Evolutionary conservation across 2,329 filamentous ascomycete species (phyloP).

Genomic region (Remersonia thermophila): DNA sequence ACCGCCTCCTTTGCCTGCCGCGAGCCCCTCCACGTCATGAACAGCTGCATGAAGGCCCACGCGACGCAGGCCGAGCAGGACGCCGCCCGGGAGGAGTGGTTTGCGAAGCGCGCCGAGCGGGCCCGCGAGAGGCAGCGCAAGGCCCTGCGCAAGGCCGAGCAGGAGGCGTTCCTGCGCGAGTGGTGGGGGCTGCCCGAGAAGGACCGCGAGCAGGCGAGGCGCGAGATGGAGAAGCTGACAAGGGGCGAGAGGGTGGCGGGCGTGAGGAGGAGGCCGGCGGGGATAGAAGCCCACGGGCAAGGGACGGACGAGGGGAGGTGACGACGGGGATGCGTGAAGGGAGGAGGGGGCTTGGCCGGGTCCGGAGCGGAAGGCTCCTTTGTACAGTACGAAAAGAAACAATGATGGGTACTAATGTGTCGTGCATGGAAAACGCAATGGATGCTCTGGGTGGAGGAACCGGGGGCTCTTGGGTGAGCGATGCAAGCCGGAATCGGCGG

Average conservation of each 20-base stretch:
- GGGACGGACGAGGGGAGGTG: neutral
- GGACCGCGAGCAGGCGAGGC: conserved; percentile 37
- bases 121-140: conserved; percentile 54
- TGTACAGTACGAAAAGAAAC: no score
- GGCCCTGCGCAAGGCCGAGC: conserved; percentile 44
- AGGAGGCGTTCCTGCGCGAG: conserved; percentile 53
- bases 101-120: conserved; percentile 61
- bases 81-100: conserved; percentile 87
- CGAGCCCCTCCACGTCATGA: conserved; percentile 71
- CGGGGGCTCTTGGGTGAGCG: no score
- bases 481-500: no score
- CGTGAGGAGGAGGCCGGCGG: conserved; percentile 29
- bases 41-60: conserved; percentile 79
- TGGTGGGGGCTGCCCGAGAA: conserved; percentile 54
- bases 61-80: conserved; percentile 80
- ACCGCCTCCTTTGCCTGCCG: conserved; percentile 82
- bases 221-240: conserved; percentile 40
- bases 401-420: no score
- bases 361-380: neutral
- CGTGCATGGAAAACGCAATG: no score
- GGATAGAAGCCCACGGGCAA: neutral
- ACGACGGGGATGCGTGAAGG: neutral
- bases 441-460: no score
- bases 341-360: neutral
- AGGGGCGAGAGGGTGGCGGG: conserved; percentile 44